Evolutionary conservation across 192 early-diverging fungal genomes (phyloP), one percentile per base, ranked within the genome.

Genomic region (Backusella luteola): DNA sequence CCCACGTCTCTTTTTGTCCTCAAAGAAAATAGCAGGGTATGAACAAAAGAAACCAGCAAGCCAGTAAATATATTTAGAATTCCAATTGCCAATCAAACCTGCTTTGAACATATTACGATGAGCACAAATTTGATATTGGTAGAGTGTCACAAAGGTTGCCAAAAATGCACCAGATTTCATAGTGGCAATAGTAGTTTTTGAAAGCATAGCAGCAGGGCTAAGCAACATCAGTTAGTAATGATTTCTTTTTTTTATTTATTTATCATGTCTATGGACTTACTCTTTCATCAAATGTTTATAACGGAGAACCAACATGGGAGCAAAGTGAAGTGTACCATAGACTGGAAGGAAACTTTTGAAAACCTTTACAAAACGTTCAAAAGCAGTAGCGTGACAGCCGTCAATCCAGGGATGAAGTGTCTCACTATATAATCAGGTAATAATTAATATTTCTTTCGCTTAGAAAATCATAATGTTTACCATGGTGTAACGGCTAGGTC

Each of bases 281-380:
- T 88, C 82, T 70, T 85, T 84, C 49, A 89, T 49, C 6, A 95
- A 84, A 49, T 81, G 74, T 41, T 88, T 81, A 6, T 83, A 74
- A 75, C 91, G 85, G 42, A 95, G 81, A 12, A 92, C 75, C 11
- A 95, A 46, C 82, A 93, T 82, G 1, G 94, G 92, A 0, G 94
- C 92, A 80, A 91, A 86, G 73, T 95, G 92, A 66, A 95, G 82
- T 7, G 92, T 88, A 3, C 87, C 88, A 77, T 95, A 93, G 12
- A 90, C 88, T 15, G 88, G 87, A 36, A 87, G 26, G 75, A 89
- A 87, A 19, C 75, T 88, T 72, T 83, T 85, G 56, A 89, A 87
- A 0, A 89, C 88, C 67, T 87, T 81, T 3, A 71, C 72, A 77
- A 90, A 89, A 21, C 89, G 76, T 71, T 86, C 85, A 9, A 84